Conservation (phyloP, 2,329 filamentous ascomycete species). For the Aspergillus sp. region DNA sequence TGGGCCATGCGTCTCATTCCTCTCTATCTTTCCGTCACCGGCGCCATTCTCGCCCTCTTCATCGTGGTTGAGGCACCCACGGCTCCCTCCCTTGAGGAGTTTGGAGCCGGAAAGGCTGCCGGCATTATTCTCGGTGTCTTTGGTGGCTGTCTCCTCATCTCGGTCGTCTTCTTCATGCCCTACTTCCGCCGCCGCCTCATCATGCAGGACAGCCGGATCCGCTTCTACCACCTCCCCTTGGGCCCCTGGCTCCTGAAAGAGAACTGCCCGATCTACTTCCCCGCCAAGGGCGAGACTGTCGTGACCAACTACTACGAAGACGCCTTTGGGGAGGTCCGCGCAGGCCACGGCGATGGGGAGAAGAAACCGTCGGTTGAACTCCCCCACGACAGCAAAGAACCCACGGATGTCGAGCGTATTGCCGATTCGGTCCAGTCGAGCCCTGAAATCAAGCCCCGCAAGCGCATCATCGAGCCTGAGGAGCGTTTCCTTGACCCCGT, state of each 20-base stretch:
- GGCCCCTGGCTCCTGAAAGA: slow-evolving; percentile 42
- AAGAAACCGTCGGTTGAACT: not conserved
- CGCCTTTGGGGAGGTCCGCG: slow-evolving; percentile 23
- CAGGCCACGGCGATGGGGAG: slow-evolving; percentile 11
- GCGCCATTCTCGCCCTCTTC: slow-evolving; percentile 54
- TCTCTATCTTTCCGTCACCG: slow-evolving; percentile 49
- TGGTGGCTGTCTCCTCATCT: slow-evolving; percentile 22
- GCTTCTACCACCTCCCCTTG: slow-evolving; percentile 31
- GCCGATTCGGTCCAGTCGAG: slow-evolving; percentile 16
- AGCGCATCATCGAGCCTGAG: slow-evolving; percentile 17
- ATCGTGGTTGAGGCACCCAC: slow-evolving; percentile 48
- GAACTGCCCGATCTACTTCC: slow-evolving; percentile 40
- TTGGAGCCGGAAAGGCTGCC: slow-evolving; percentile 22
- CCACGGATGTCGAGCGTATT: slow-evolving; percentile 10
- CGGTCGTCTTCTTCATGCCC: slow-evolving; percentile 24
- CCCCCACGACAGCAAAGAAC: slow-evolving; percentile 7
- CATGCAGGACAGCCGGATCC: slow-evolving; percentile 19
- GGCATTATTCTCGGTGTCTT: slow-evolving; percentile 27
- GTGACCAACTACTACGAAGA: slow-evolving; percentile 43
- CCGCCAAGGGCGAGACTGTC: slow-evolving; percentile 33
- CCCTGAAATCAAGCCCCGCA: slow-evolving; percentile 19
- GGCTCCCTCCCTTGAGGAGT: slow-evolving; percentile 21
- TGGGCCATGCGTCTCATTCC: slow-evolving; percentile 50
- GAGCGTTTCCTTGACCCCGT: slow-evolving; percentile 25
- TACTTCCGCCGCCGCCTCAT: slow-evolving; percentile 28